phyloP scores from a whole-genome alignment of 2,329 filamentous ascomycete species.

The Pseudogymnoascus sp. region DNA sequence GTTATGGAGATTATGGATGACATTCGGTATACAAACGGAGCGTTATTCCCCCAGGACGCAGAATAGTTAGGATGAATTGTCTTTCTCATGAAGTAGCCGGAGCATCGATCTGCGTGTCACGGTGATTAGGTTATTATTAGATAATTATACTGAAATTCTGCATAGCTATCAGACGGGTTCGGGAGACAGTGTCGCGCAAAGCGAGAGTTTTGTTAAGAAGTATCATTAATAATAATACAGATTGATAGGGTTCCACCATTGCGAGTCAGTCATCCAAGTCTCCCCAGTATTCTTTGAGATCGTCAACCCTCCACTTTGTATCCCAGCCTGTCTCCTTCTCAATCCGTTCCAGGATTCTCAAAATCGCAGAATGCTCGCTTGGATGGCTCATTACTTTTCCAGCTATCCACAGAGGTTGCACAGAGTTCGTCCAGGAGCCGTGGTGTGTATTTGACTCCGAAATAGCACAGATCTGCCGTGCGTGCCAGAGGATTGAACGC shows the following conservation, averaged over 20 bases:
- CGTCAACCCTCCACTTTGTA: slow-evolving; percentile 45
- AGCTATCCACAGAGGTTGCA: slow-evolving; percentile 52
- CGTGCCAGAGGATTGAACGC: slow-evolving; percentile 46
- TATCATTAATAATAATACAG: too few relatives aligned
- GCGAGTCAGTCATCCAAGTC: slow-evolving; percentile 7
- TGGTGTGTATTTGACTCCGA: slow-evolving; percentile 49
- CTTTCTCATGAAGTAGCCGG: too few relatives aligned
- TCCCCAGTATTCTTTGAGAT: slow-evolving; percentile 35
- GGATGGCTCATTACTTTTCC: slow-evolving; percentile 47
- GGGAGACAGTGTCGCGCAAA: too few relatives aligned
- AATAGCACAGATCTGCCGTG: slow-evolving; percentile 48
- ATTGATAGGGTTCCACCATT: neutral
- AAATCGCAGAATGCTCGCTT: slow-evolving; percentile 35
- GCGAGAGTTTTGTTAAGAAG: too few relatives aligned
- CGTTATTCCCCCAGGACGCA: too few relatives aligned
- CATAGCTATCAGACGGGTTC: too few relatives aligned
- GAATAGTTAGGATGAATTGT: too few relatives aligned
- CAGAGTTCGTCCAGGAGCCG: slow-evolving; percentile 50
- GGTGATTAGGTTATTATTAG: too few relatives aligned
- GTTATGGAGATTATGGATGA: too few relatives aligned
- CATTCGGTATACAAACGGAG: too few relatives aligned
- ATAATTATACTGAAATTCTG: too few relatives aligned
- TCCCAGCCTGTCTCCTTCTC: slow-evolving; percentile 49
- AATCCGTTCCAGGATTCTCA: slow-evolving; percentile 42
- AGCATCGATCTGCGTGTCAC: too few relatives aligned